Base-by-base conservation (phyloP, 1,284 basidiomycete species). In the Heterobasidion annosum region DNA sequence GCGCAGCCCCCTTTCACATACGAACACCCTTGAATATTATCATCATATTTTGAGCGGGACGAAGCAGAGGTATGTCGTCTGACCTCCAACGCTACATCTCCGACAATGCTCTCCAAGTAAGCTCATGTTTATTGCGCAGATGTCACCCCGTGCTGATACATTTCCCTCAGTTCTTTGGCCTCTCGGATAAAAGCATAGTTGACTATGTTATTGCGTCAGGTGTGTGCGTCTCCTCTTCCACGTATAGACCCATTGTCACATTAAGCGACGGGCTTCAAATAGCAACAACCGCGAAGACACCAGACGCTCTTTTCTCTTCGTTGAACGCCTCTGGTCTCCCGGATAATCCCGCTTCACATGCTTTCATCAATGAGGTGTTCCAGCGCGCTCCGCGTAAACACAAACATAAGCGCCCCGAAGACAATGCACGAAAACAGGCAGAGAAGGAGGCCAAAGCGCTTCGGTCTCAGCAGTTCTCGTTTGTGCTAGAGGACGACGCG, bases 171-270 rank as follows among this genome's bases (percentile, higher is more conserved):
- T 77, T 93, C 59, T 86, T 94, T 62, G 89, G 88, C 55, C 79
- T 91, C 47, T 83, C 91, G 16, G 88, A 94, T 70, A 77, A 78
- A 58, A 91, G 82, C 59, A 90, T 88, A 57, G 82, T 92, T 61
- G 87, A 92, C 72, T 95, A 86, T 70, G 86, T 95, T 34, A 75
- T 91, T 68, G 90, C 91, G 48, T 82, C 87, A 68, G 91, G 91
- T 88, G 58, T 52, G 82, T 70, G 19, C 34, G 12, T 50, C 40
- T 50, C 53, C 50, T 52, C 4, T 35, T 35, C 19, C 37, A 44
- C 60, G 64, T 43, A 61, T 64, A 13, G 51, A 57, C 18, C 65
- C 61, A 65, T 55, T 60, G 57, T 54, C 12, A 46, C 45, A 44
- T 51, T 25, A 5, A 25, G 25, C 25, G 25, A 25, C 1, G 25